phyloP scores from a whole-genome alignment of 2,329 filamentous ascomycete genomes.

The Daldinia eschscholtzii region DNA sequence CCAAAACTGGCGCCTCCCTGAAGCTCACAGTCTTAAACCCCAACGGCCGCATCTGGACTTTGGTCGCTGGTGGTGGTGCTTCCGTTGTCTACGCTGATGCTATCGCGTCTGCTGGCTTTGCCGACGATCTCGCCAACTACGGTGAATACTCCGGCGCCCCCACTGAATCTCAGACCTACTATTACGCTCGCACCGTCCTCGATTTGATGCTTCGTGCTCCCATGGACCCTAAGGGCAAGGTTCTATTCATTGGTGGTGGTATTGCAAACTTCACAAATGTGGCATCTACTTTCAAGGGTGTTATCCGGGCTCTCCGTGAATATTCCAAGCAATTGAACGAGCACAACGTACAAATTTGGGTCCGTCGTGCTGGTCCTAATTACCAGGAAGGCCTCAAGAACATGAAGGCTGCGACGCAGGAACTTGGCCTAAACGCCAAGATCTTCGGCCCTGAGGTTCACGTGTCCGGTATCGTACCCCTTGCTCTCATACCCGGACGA shows the following conservation, averaged over 20 bases:
- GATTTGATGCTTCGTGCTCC: conserved; percentile 97
- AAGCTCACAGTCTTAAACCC: conserved; percentile 97
- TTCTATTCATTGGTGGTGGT: conserved; percentile 99
- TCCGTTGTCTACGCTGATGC: conserved; percentile 99
- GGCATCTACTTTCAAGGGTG: conserved; percentile 99
- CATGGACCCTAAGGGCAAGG: conserved; percentile 88
- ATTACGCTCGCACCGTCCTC: conserved; percentile 96
- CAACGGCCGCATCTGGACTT: conserved; percentile 93
- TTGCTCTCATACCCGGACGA: conserved; percentile 80
- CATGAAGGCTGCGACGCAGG: conserved; percentile 96
- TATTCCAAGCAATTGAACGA: conserved; percentile 86
- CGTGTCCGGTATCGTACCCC: conserved; percentile 94
- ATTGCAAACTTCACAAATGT: conserved; percentile 99
- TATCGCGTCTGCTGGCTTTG: conserved; percentile 95
- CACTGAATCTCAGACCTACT: conserved; percentile 98
- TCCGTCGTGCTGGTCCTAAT: conserved; percentile 90
- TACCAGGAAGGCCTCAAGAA: conserved; percentile 99
- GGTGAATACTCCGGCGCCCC: conserved; percentile 99
- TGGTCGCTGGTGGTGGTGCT: conserved; percentile 98
- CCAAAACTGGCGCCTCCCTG: conserved; percentile 98
- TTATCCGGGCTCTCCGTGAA: conserved; percentile 95
- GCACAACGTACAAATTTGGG: conserved; percentile 99
- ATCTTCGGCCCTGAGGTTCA: conserved; percentile 86
- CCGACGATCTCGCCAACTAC: conserved; percentile 98
- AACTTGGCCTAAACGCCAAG: conserved; percentile 82